Evolutionary conservation across 192 early-diverging fungal genomes (phyloP).

Genomic region (Anaeromyces robustus): DNA sequence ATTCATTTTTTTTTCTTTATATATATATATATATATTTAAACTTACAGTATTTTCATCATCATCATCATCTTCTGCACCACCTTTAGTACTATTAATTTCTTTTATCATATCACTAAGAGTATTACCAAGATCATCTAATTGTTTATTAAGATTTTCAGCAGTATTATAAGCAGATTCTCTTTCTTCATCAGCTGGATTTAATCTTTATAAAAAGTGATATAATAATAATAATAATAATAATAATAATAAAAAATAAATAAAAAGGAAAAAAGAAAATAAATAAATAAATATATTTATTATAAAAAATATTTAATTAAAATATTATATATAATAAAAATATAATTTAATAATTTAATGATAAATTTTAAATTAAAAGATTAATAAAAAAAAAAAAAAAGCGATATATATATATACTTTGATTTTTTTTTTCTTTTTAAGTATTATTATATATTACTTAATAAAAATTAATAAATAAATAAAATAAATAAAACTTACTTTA

Average conservation of each 20-base stretch:
- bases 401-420: no score
- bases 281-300: no score
- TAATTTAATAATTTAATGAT: no score
- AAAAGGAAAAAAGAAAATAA: constrained; percentile 3
- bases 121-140: constrained; percentile 69
- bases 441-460: no score
- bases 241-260: background rate
- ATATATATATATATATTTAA: constrained; percentile 3
- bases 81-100: constrained; percentile 62
- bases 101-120: constrained; percentile 62
- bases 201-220: no score
- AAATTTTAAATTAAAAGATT: no score
- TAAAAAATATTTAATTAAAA: no score
- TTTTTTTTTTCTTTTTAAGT: no score
- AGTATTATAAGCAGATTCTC: constrained; percentile 67
- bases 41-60: constrained; percentile 20
- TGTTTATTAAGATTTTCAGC: constrained; percentile 76
- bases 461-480: background rate
- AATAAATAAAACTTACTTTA: constrained; percentile 4
- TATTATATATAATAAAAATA: no score
- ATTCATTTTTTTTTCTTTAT: no score
- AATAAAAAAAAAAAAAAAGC: no score
- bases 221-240: background rate
- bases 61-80: constrained; percentile 9
- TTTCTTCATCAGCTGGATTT: constrained; percentile 56